Evolutionary conservation across 208 protist species (phyloP).

Genomic region (Perkinsela sp.): DNA sequence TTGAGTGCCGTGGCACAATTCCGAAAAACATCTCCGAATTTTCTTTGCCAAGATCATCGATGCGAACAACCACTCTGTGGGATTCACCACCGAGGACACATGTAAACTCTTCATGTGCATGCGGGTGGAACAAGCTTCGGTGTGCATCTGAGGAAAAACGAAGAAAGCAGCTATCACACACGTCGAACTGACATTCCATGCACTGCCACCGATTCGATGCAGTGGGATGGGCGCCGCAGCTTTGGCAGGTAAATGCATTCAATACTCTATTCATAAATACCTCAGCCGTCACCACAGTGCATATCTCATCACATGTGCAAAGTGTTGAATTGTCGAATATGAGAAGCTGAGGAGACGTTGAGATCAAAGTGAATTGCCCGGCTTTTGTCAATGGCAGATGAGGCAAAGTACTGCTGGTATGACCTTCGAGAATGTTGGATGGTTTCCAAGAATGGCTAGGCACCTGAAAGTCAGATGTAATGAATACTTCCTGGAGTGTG

Average conservation of each 20-base stretch:
- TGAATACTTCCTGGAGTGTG: not conserved
- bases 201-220: not conserved
- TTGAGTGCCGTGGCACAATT: not conserved
- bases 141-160: not conserved
- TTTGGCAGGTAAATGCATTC: not conserved
- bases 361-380: not conserved
- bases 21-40: not conserved
- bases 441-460: too few relatives aligned
- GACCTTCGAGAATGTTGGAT: too few relatives aligned
- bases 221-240: not conserved
- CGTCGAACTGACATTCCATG: not conserved
- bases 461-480: too few relatives aligned
- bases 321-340: not conserved
- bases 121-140: not conserved
- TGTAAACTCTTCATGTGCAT: not conserved
- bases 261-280: not conserved
- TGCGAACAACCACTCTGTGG: not conserved
- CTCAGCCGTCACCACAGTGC: not conserved
- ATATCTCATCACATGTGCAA: not conserved
- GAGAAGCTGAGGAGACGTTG: not conserved
- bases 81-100: not conserved
- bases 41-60: not conserved
- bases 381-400: too few relatives aligned
- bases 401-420: too few relatives aligned
- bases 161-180: not conserved